Evolutionary conservation across 2,329 filamentous ascomycete species (phyloP).

Genomic region (Pestalotiopsis sp.): DNA sequence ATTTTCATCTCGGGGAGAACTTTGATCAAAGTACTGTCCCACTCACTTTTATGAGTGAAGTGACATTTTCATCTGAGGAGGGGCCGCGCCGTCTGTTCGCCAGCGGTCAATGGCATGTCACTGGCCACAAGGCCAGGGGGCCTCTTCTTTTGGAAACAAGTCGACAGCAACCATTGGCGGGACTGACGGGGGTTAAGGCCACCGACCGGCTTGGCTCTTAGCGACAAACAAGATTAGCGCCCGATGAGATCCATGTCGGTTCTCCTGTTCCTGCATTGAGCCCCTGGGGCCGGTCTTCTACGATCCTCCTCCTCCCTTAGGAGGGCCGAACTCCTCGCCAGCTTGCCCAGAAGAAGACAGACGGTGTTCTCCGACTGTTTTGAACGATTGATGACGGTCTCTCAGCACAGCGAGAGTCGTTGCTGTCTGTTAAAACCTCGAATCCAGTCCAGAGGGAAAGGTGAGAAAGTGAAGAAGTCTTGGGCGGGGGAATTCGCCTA

Average conservation of each 20-base stretch:
- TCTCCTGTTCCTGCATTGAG: conserved; percentile 26
- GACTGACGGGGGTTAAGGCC: conserved; percentile 11
- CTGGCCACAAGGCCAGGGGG: conserved; percentile 3
- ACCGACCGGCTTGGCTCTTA: conserved; percentile 5
- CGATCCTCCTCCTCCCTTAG: conserved; percentile 4
- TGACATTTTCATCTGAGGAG: conserved; percentile 10
- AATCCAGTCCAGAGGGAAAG: not conserved
- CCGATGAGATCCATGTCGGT: conserved; percentile 10
- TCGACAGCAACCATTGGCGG: conserved; percentile 7
- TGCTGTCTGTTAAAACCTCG: not conserved
- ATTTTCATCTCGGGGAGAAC: conserved; percentile 10
- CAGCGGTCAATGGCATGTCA: not conserved
- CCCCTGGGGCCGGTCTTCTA: conserved; percentile 10
- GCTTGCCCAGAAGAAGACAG: not conserved
- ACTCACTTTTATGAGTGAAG: conserved; percentile 8
- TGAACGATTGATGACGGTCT: not conserved
- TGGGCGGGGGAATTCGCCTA: not conserved
- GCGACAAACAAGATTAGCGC: conserved; percentile 11
- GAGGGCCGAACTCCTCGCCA: not conserved
- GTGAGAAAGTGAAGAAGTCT: not conserved
- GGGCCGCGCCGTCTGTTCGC: conserved; percentile 6
- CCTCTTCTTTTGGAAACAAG: conserved; percentile 8
- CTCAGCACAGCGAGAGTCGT: not conserved
- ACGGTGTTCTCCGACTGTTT: not conserved
- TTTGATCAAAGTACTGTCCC: conserved; percentile 8